Percentiles rank a stretch among this genome's conserved stretches.
These are phyloP conservation scores for Rhizoclosmatium sp. DNA, from an alignment of 192 early-diverging fungal species.

Conservation along the genomic window DNA sequence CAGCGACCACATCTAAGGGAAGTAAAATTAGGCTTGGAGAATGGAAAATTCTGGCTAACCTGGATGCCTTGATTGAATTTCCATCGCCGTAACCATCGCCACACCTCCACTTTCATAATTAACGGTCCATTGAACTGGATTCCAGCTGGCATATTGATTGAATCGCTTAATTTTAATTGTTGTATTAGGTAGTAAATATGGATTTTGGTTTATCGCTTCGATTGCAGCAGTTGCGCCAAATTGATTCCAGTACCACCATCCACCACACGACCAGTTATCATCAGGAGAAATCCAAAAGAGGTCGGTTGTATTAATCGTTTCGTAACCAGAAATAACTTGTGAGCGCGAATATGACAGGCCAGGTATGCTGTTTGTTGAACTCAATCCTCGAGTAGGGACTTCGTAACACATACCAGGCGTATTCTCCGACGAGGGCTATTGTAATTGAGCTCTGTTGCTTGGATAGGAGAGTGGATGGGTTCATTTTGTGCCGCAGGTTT, in stretches of 20 bases:
- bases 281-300: neutral
- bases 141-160: neutral
- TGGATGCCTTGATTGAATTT: neutral
- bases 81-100: neutral
- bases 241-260: conserved; percentile 15
- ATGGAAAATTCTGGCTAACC: neutral
- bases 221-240: neutral
- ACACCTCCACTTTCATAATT: neutral
- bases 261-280: neutral
- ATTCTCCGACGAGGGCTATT: too few relatives aligned
- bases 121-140: neutral
- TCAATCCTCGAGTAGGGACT: too few relatives aligned
- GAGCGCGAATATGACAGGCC: neutral
- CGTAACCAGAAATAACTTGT: neutral
- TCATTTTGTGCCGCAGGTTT: too few relatives aligned
- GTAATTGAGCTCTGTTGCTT: too few relatives aligned
- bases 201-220: conserved; percentile 1
- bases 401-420: too few relatives aligned
- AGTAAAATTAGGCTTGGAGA: neutral
- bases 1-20: conserved; percentile 6
- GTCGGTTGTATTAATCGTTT: neutral
- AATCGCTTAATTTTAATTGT: conserved; percentile 26
- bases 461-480: too few relatives aligned
- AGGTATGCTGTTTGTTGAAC: neutral
- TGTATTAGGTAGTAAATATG: conserved; percentile 13